A percentile compares a stretch with the other conserved stretches of the same genome.
Conservation (phyloP, 2,329 filamentous ascomycete species). For the Aspergillus oerlinghausenensis region DNA sequence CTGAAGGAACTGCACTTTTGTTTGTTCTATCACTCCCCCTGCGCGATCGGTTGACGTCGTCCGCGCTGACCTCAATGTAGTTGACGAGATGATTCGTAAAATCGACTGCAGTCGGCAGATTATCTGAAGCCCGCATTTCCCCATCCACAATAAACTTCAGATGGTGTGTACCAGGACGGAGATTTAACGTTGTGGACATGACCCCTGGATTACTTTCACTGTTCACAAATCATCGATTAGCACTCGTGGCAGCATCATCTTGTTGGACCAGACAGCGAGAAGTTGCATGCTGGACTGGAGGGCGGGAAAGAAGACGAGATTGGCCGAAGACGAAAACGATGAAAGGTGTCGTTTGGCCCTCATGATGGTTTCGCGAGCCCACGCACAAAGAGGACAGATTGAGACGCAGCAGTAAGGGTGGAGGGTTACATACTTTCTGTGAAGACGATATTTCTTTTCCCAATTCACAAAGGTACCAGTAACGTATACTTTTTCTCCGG, state of each 20-base stretch:
- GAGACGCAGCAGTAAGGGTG: not conserved
- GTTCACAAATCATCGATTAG: conserved; percentile 10
- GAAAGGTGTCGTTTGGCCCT: not conserved
- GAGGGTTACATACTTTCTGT: conserved; percentile 66
- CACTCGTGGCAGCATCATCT: not conserved
- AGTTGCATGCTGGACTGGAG: not conserved
- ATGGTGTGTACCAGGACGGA: conserved; percentile 92
- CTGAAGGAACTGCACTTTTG: conserved; percentile 31
- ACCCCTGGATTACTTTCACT: conserved; percentile 51
- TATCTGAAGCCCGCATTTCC: conserved; percentile 82
- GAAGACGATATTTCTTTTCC: conserved; percentile 87
- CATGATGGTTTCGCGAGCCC: not conserved
- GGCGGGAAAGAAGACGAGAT: conserved; percentile 8
- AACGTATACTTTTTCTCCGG: conserved; percentile 87
- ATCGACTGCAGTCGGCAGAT: conserved; percentile 90
- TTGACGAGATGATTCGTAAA: conserved; percentile 98
- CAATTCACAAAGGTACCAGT: conserved; percentile 97
- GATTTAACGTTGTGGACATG: conserved; percentile 72
- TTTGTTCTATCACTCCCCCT: conserved; percentile 33
- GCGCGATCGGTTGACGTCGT: conserved; percentile 51
- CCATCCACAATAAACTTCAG: conserved; percentile 94
- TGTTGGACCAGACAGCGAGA: not conserved
- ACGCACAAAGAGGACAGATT: conserved; percentile 11
- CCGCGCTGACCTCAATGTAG: conserved; percentile 87
- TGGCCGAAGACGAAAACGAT: not conserved